Evolutionary conservation across 768 basidiomycete genomes (phyloP).

Genomic region (Podaxis carcinomalis): DNA sequence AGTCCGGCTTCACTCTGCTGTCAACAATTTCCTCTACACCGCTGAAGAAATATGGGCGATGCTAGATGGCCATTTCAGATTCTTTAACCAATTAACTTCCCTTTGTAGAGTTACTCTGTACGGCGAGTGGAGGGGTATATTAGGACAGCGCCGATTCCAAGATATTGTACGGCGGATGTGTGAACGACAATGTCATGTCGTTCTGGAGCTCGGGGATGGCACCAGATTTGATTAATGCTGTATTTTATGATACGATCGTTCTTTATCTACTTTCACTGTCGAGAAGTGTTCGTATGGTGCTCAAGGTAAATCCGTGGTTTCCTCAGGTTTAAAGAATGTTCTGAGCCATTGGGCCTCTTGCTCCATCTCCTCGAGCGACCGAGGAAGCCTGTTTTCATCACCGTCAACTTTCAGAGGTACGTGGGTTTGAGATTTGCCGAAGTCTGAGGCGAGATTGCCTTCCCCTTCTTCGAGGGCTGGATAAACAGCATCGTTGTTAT

Average conservation of each 20-base stretch:
- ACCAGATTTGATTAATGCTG: neutral
- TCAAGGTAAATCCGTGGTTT: neutral
- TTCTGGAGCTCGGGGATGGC: conserved; percentile 2
- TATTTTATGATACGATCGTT: neutral
- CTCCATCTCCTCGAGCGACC: conserved; percentile 74
- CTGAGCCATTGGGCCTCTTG: conserved; percentile 69
- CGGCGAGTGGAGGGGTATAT: conserved; percentile 47
- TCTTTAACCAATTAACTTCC: conserved; percentile 41
- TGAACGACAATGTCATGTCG: neutral
- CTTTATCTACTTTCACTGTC: neutral
- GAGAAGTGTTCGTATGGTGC: neutral
- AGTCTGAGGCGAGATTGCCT: conserved; percentile 37
- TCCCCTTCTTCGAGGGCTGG: conserved; percentile 71
- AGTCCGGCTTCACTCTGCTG: conserved; percentile 48
- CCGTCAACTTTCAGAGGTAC: conserved; percentile 56
- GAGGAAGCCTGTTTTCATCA: conserved; percentile 62
- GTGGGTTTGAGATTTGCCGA: conserved; percentile 26
- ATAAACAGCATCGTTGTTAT: conserved; percentile 70
- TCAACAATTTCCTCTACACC: conserved; percentile 37
- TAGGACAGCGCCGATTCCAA: conserved; percentile 30
- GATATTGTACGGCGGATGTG: conserved; percentile 1
- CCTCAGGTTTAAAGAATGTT: conserved; percentile 41
- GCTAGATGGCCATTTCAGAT: conserved; percentile 43
- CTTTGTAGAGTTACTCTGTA: conserved; percentile 43
- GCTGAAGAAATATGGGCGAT: conserved; percentile 34